Evolutionary conservation across 2,329 filamentous ascomycete species (phyloP).

Genomic region (Fusarium sulawesiense): DNA sequence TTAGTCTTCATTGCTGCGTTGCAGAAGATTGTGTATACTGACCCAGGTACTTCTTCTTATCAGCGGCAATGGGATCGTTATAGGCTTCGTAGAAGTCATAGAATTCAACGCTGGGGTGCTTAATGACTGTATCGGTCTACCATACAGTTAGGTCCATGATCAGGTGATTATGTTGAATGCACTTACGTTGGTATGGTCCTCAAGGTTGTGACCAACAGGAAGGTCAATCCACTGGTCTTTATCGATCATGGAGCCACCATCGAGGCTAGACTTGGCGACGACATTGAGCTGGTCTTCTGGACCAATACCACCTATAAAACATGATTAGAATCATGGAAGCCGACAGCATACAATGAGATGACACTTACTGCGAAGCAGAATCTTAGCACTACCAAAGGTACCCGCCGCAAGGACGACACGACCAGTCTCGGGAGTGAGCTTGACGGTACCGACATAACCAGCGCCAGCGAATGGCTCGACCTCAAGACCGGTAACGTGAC

Average conservation of each 20-base stretch:
- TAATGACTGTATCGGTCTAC: slow-evolving; percentile 10
- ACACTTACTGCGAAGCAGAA: slow-evolving; percentile 12
- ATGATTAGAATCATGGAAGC: not conserved
- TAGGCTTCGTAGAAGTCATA: slow-evolving; percentile 18
- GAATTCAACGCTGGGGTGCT: slow-evolving; percentile 11
- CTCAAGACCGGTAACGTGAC: slow-evolving; percentile 6
- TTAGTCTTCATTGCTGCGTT: not conserved
- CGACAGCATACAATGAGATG: not conserved
- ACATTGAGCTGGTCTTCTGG: slow-evolving; percentile 10
- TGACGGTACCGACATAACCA: slow-evolving; percentile 9
- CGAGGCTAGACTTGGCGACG: slow-evolving; percentile 2
- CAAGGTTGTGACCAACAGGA: slow-evolving; percentile 16
- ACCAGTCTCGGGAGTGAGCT: slow-evolving; percentile 19
- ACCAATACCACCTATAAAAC: slow-evolving; percentile 1
- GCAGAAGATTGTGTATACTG: not conserved
- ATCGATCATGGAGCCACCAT: slow-evolving; percentile 6
- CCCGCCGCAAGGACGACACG: slow-evolving; percentile 12
- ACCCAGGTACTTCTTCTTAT: not conserved
- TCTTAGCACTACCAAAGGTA: slow-evolving; percentile 14
- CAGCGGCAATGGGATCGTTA: not conserved
- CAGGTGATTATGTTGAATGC: not conserved
- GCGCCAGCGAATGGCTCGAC: slow-evolving; percentile 10
- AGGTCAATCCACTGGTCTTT: slow-evolving; percentile 18
- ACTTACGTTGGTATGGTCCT: slow-evolving; percentile 20
- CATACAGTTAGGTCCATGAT: not conserved